Base-by-base conservation (phyloP, 2,329 filamentous ascomycete genomes). In the Sporothrix pseudoabietina region DNA sequence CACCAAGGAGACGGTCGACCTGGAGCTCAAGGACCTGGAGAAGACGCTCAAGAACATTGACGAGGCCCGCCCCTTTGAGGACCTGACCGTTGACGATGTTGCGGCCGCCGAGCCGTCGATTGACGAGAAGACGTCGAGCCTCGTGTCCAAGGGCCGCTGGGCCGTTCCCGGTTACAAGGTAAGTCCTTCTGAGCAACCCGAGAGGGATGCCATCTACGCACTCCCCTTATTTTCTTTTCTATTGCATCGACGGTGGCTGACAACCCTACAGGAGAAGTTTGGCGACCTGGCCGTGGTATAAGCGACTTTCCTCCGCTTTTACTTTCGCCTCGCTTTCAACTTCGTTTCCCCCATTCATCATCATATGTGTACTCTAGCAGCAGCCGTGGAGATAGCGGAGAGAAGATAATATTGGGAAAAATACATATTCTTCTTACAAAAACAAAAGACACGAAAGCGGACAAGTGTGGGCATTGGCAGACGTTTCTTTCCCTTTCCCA, bases 101-200 rank as follows among this genome's bases (percentile, higher is more conserved):
- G 93, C 93, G 76, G 90, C 93, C 79, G 96, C 95, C 79, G 93
- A 94, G 84, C 94, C 96, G 80, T 95, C 97, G 78, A 98, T 99
- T 84, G 95, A 98, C 86, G 91, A 97, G 90, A 97, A 97, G 89
- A 97, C 95, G 79, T 86, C 91, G 80, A 91, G 96, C 86, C 90
- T 99, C 82, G 94, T 99, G 77, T 93, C 93, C 84, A 98, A 97
- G 91, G 95, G 95, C 84, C 93, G 94, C 90, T 99, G 96, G 96
- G 89, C 91, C 87, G 94, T 97, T 81, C 94, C 96, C 77, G 96
- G 96, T 82, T 99, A 99, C 92, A 97, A 98, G 94, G 95, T 95
- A 87, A 80, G 91, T 82, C 35, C 6, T 0, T 10, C 22, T 16
- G 22, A 14, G 55, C 55, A 59, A 3, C 14, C 44, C 44, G 14